Percentiles rank a stretch among this genome's conserved stretches.
Evolutionary conservation across 371 early-diverging fungal genomes (phyloP).

Genomic region (Dinochytrium kinnereticum): DNA sequence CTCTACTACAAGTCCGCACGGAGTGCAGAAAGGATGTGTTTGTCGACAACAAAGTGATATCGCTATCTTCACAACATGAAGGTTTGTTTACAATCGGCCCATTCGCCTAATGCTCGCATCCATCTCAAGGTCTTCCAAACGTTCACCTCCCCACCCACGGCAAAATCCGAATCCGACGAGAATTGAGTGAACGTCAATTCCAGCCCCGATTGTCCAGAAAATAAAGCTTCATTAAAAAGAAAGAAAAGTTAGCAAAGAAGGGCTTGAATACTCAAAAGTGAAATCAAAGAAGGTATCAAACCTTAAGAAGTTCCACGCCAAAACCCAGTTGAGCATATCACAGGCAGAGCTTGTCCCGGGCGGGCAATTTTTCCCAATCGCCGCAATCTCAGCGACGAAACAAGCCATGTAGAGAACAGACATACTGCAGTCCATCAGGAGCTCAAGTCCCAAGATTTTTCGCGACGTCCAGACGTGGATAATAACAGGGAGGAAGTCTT

Average conservation of each 20-base stretch:
- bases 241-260: not conserved
- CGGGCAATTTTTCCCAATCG: conserved; percentile 35
- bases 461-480: conserved; percentile 42
- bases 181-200: conserved; percentile 38
- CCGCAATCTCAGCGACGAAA: conserved; percentile 22
- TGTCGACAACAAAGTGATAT: not conserved
- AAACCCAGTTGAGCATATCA: conserved; percentile 45
- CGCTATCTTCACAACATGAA: conserved; percentile 1
- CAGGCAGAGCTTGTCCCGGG: conserved; percentile 34
- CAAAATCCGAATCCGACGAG: conserved; percentile 37
- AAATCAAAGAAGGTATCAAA: no score
- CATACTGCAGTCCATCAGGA: conserved; percentile 29
- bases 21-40: no score
- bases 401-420: conserved; percentile 41
- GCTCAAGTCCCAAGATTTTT: conserved; percentile 39
- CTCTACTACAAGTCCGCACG: no score
- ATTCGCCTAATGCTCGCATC: conserved; percentile 38
- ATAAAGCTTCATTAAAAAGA: conserved; percentile 30
- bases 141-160: conserved; percentile 33
- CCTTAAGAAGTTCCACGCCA: conserved; percentile 42
- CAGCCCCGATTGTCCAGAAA: conserved; percentile 35
- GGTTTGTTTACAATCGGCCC: conserved; percentile 15
- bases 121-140: conserved; percentile 40
- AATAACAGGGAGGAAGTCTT: conserved; percentile 43
- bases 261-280: no score